phyloP scores from a whole-genome alignment of 768 basidiomycete species.

The Agaricus sinodeliciosus region DNA sequence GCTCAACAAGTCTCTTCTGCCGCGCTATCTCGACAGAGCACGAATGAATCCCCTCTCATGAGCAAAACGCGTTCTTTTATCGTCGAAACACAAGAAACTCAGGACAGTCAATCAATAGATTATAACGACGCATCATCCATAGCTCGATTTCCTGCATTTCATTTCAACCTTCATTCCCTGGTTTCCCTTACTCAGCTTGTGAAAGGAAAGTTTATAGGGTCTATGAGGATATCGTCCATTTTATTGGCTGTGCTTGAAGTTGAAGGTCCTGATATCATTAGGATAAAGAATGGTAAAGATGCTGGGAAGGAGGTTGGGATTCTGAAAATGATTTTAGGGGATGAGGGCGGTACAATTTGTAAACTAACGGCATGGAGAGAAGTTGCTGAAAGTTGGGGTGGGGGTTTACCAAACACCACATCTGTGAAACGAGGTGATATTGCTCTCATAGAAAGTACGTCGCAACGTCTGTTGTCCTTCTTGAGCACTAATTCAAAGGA shows the following conservation, averaged over 20 bases:
- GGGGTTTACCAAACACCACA: slow-evolving; percentile 32
- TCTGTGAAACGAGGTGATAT: slow-evolving; percentile 66
- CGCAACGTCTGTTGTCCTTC: slow-evolving; percentile 1
- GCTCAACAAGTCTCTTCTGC: slow-evolving; percentile 7
- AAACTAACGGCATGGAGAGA: slow-evolving; percentile 79
- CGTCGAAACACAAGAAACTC: slow-evolving; percentile 15
- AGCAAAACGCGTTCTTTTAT: slow-evolving; percentile 17
- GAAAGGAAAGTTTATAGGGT: slow-evolving; percentile 25
- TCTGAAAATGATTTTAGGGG: slow-evolving; percentile 66
- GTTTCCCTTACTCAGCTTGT: slow-evolving; percentile 40
- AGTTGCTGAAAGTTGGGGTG: slow-evolving; percentile 67
- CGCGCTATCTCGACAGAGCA: slow-evolving; percentile 8
- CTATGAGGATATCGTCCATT: slow-evolving; percentile 42
- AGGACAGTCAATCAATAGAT: slow-evolving; percentile 33
- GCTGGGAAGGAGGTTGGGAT: slow-evolving; percentile 65
- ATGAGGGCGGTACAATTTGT: slow-evolving; percentile 61
- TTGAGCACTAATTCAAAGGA: neutral
- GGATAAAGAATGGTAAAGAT: slow-evolving; percentile 60
- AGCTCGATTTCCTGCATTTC: slow-evolving; percentile 64
- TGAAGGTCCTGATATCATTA: slow-evolving; percentile 67
- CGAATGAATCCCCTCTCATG: slow-evolving; percentile 22
- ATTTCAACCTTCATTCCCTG: slow-evolving; percentile 60
- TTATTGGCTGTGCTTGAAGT: slow-evolving; percentile 67
- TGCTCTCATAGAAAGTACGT: slow-evolving; percentile 61
- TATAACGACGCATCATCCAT: slow-evolving; percentile 70